Base-by-base conservation (phyloP, 768 basidiomycete genomes). In the Ramaria sp. region DNA sequence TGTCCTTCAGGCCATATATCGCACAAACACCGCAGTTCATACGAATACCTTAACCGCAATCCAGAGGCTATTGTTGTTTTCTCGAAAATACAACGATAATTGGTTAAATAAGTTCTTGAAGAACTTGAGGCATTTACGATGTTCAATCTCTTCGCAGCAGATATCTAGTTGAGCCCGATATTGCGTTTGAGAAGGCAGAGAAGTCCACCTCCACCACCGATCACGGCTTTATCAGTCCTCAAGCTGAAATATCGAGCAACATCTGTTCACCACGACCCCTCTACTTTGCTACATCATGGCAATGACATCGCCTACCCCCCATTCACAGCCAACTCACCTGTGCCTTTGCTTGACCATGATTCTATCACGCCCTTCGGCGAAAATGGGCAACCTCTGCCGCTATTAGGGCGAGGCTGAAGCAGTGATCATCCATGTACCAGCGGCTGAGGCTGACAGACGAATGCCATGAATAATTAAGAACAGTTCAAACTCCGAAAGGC, bases 51-150 rank as follows among this genome's bases (percentile, higher is more conserved):
- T 73, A 1, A 69, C 70, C 12, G 76, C 80, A 43, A 63, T 81
- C 3, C 76, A 74, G 48, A 76, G 70, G 0, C 59, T 81, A 50
- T 78, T 27, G 78, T 81, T 57, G 73, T 82, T 56, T 79, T 75
- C 18, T 77, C 78, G 27, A 82, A 82, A 68, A n/a, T n/a, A n/a
- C n/a, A 78, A 78, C 56, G 80, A 81, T 12, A 81, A 82, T 61
- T 82, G 51, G 51, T 16, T 52, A 41, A 3, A 38, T 52, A 12
- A 28, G 51, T 52, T 28, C 28, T 34, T 45, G 42, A 44, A 13
- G 10, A 1, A 28, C 13, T 48, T n/a, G 3, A 13, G n/a, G 25
- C 10, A 13, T 28, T 34, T 34, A 8, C 32, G 6, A 13, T n/a
- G 20, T 27, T 13, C 16, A 28, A 13, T 50, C 2, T 41, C 32